These are phyloP conservation scores for Neofusicoccum kwambonambiense DNA, from an alignment of 2,329 filamentous ascomycete genomes.

Conservation along the genomic window DNA sequence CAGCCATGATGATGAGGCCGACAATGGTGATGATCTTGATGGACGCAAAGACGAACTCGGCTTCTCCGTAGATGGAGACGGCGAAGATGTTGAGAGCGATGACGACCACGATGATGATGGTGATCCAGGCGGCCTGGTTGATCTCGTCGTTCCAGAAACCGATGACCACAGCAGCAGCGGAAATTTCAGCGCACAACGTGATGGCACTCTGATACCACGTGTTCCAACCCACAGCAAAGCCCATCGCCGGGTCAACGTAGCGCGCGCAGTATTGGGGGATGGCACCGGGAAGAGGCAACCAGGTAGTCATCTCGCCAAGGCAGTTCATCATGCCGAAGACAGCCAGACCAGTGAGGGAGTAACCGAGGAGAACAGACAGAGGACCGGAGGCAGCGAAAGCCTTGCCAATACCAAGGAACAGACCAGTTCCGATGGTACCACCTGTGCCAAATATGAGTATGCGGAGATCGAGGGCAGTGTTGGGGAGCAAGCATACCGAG, in stretches of 20 bases:
- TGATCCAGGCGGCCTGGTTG: slow-evolving; percentile 17
- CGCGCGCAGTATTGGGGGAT: slow-evolving; percentile 80
- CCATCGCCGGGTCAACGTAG: slow-evolving; percentile 16
- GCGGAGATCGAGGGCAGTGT: not conserved
- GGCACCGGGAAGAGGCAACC: slow-evolving; percentile 58
- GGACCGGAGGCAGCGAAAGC: slow-evolving; percentile 26
- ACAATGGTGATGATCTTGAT: slow-evolving; percentile 47
- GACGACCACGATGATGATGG: slow-evolving; percentile 25
- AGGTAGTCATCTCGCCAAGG: slow-evolving; percentile 28
- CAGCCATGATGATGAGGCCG: slow-evolving; percentile 41
- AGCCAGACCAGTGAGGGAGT: slow-evolving; percentile 20
- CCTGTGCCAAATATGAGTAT: not conserved
- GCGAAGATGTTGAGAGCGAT: slow-evolving; percentile 18
- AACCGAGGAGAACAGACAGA: slow-evolving; percentile 16
- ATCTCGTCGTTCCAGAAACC: slow-evolving; percentile 38
- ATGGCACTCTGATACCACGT: slow-evolving; percentile 12
- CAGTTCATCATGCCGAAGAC: slow-evolving; percentile 29
- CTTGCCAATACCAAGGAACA: slow-evolving; percentile 18
- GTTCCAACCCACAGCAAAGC: slow-evolving; percentile 16
- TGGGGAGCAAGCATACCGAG: slow-evolving; percentile 32
- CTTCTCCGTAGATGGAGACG: slow-evolving; percentile 34
- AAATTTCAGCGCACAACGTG: slow-evolving; percentile 39
- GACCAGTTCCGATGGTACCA: slow-evolving; percentile 18
- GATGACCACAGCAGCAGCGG: slow-evolving; percentile 38
- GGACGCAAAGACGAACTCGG: slow-evolving; percentile 48